A percentile compares a stretch with the other conserved stretches of the same genome.
phyloP scores from a whole-genome alignment of 2,329 filamentous ascomycete species.

The Hansfordia pulvinata region DNA sequence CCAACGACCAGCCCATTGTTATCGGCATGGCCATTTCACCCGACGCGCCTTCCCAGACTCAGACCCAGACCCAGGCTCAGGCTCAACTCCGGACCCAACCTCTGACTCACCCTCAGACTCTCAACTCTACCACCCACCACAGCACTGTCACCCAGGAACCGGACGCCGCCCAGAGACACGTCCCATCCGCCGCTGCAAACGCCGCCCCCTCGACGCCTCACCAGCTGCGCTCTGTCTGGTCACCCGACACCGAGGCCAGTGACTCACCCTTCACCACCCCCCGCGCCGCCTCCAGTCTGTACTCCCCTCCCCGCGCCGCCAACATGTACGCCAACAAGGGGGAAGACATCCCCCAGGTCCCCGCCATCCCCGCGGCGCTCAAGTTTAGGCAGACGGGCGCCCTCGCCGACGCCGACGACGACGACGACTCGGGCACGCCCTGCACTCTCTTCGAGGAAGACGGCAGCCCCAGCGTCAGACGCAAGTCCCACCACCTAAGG shows the following conservation, averaged over 20 bases:
- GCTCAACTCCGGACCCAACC: too few relatives aligned
- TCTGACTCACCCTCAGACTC: too few relatives aligned
- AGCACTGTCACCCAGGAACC: slow-evolving; percentile 30
- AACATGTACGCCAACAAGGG: slow-evolving; percentile 10
- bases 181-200: too few relatives aligned
- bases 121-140: slow-evolving; percentile 26
- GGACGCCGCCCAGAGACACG: slow-evolving; percentile 12
- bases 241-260: slow-evolving; percentile 44
- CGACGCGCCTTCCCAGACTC: too few relatives aligned
- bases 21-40: slow-evolving; percentile 57
- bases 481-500: slow-evolving; percentile 23
- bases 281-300: slow-evolving; percentile 43
- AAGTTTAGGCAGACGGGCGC: slow-evolving; percentile 18
- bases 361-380: slow-evolving; percentile 35
- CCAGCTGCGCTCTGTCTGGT: slow-evolving; percentile 41
- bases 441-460: slow-evolving; percentile 62
- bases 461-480: slow-evolving; percentile 27
- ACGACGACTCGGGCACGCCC: slow-evolving; percentile 31
- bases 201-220: slow-evolving; percentile 14
- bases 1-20: slow-evolving; percentile 56
- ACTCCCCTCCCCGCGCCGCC: slow-evolving; percentile 38
- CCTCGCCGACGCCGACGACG: slow-evolving; percentile 31
- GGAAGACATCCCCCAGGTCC: slow-evolving; percentile 42
- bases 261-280: slow-evolving; percentile 23
- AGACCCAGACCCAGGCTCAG: too few relatives aligned